These are phyloP conservation scores for Begonia fuchsioides DNA, from an alignment of 306 rosid species.

Conservation along the genomic window DNA sequence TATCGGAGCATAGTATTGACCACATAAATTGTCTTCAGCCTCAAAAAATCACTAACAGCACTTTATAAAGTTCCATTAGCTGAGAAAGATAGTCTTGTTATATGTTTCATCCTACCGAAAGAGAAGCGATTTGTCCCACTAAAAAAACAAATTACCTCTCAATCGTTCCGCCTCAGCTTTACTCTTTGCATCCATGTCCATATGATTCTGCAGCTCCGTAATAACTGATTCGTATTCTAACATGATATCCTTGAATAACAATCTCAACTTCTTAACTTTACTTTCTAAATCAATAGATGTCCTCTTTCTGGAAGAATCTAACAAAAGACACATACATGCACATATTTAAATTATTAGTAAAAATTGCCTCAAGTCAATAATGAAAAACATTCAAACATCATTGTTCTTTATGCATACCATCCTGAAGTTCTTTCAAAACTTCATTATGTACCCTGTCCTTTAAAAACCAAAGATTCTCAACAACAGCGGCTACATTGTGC, in stretches of 20 bases:
- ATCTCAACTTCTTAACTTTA: conserved; percentile 52
- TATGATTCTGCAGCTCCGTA: conserved; percentile 39
- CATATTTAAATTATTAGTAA: conserved; percentile 11
- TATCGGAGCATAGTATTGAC: no score
- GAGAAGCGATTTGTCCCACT: no score
- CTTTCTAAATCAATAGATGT: conserved; percentile 23
- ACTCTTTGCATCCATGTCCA: conserved; percentile 48
- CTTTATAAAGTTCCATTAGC: no score
- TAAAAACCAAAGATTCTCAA: conserved; percentile 37
- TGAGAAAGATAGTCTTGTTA: no score
- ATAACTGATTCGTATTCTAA: conserved; percentile 48
- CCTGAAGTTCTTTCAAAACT: conserved; percentile 34
- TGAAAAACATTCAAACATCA: conserved; percentile 3
- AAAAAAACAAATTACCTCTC: conserved; percentile 29
- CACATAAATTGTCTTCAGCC: no score
- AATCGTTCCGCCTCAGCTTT: conserved; percentile 43
- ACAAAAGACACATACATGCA: conserved; percentile 20
- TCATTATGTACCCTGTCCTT: conserved; percentile 48
- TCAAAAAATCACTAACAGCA: no score
- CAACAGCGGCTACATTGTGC: conserved; percentile 27
- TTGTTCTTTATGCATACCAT: conserved; percentile 32
- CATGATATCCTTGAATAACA: conserved; percentile 39
- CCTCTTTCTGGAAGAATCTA: conserved; percentile 43
- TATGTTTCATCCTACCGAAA: no score
- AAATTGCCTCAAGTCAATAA: background rate